Base-by-base conservation (phyloP, 225 moss, liverwort and hornwort species). In the Antitrichia curtipendula region DNA sequence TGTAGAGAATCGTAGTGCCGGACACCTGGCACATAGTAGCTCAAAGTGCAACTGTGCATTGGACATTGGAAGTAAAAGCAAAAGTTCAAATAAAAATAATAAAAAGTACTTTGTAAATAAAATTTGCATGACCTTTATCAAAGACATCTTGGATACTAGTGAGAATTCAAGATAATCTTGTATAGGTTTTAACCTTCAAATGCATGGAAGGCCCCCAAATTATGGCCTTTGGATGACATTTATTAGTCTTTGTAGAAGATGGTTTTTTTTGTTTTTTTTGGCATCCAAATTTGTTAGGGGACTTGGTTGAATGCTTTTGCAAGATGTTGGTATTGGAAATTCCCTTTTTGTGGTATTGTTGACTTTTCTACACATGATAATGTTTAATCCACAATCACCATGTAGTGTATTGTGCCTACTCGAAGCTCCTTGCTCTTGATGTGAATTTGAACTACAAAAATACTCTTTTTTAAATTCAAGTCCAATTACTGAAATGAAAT, bases 391-490 rank as follows among this genome's bases (percentile, higher is more conserved):
- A 29, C 0, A 0, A 45, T 43, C 27, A 27, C 28, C 0, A 29
- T 28, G 6, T 45, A 16, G 28, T 27, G 15, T 10, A 45, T 45
- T 27, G 43, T 45, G 18, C 45, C 17, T 45, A 73, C 1, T 29
- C 19, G 2, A 29, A 73, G 8, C 2, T 47, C 73, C 2, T 47
- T 47, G 4, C 0, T 18, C 4, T 0, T 47, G 0, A 29, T 10
- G 17, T 45, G 28, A 71, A 71, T 71, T 71, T 71, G 17, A 28
- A 29, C 3, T 29, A 17, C 28, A 9, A 45, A 16, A 45, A 45
- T 45, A 45, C 0, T 17, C 6, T 28, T 10, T 43, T 43, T 27
- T 0, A 0, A 40, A 40, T 27, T 71, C 1, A 27, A 2, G 9
- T 5, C 9, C 25, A 71, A 71, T 3, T 43, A 28, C 9, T 72